These are phyloP conservation scores for Colletotrichum sp. DNA, from an alignment of 2,329 filamentous ascomycete genomes.

Conservation along the genomic window DNA sequence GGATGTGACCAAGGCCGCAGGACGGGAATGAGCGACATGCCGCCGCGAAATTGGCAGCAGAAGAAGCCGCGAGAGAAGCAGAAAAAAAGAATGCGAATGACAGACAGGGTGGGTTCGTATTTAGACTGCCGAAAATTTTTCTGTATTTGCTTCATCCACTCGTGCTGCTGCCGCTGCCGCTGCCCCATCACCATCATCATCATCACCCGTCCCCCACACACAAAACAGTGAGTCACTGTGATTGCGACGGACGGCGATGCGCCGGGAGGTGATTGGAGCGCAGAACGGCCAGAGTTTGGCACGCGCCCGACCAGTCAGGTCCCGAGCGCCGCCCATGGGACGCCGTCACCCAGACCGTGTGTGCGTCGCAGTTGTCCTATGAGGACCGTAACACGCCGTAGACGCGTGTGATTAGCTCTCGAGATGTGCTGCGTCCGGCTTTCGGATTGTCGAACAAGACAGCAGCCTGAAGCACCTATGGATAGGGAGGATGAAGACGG, in stretches of 20 bases:
- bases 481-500: background rate
- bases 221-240: background rate
- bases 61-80: background rate
- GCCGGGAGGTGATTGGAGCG: slow-evolving; percentile 18
- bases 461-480: background rate
- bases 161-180: background rate
- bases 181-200: background rate
- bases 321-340: slow-evolving; percentile 10
- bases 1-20: background rate
- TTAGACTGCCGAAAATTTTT: background rate
- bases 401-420: background rate
- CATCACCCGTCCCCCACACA: background rate
- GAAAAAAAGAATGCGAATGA: background rate
- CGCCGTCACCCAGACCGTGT: background rate
- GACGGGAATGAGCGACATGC: background rate
- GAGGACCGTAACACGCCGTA: background rate
- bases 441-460: background rate
- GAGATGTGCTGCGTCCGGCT: background rate
- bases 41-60: background rate
- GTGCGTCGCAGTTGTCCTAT: background rate
- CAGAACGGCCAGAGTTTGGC: background rate
- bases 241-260: slow-evolving; percentile 3
- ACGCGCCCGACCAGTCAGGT: slow-evolving; percentile 7
- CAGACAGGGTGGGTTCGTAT: background rate
- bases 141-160: background rate